A percentile compares a stretch with the other conserved stretches of the same genome.
These are phyloP conservation scores for Magnolia changhungtana DNA, from an alignment of 164 flowering plant genomes.

Conservation along the genomic window DNA sequence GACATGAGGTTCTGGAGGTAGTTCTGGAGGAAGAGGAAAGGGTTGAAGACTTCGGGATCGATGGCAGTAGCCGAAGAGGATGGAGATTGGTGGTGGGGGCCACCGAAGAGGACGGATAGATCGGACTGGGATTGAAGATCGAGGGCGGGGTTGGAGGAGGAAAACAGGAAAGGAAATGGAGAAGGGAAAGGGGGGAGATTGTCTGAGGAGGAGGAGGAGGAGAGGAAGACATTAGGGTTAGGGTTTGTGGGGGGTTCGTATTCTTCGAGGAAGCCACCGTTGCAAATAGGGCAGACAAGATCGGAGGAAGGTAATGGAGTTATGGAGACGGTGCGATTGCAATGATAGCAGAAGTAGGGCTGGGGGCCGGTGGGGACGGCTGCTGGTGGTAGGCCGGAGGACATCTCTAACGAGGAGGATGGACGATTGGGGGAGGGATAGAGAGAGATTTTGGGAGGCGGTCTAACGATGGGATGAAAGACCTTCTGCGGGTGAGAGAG, in stretches of 20 bases:
- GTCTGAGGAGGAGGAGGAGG: not conserved
- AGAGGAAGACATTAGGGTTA: conserved; percentile 24
- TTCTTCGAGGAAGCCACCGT: conserved; percentile 79
- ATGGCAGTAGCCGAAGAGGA: not conserved
- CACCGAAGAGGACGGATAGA: conserved; percentile 16
- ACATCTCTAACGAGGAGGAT: not conserved
- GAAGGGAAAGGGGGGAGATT: conserved; percentile 15
- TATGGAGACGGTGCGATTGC: conserved; percentile 52
- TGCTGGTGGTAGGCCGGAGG: conserved; percentile 19
- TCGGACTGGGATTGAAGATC: conserved; percentile 25
- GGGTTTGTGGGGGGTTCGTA: conserved; percentile 31
- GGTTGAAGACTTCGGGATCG: conserved; percentile 51
- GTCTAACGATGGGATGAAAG: too few relatives aligned
- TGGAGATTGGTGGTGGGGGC: conserved; percentile 13
- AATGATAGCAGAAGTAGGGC: conserved; percentile 65
- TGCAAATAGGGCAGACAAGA: conserved; percentile 64
- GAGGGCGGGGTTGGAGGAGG: conserved; percentile 20
- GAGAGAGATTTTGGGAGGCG: not conserved
- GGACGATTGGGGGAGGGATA: not conserved
- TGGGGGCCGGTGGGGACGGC: conserved; percentile 21
- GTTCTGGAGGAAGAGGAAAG: conserved; percentile 56
- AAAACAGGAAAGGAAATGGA: conserved; percentile 24
- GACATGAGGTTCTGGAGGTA: conserved; percentile 48
- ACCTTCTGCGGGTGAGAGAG: not conserved
- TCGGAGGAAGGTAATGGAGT: conserved; percentile 38